Evolutionary conservation across 1,284 basidiomycete genomes (phyloP).

Genomic region (Paramarasmius palmivorus): DNA sequence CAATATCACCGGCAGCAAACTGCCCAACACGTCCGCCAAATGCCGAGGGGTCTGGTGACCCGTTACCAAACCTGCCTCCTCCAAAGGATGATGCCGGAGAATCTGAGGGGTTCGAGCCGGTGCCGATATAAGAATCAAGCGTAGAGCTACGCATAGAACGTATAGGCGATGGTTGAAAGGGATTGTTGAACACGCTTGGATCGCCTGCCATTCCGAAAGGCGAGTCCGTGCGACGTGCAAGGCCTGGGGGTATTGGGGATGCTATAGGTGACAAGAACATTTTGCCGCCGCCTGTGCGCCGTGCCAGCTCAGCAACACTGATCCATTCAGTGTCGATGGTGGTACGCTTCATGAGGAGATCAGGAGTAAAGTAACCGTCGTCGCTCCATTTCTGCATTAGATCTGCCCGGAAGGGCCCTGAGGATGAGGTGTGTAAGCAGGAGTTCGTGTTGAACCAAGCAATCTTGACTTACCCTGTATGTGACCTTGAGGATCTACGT

Average conservation of each 20-base stretch:
- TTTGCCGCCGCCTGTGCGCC: conserved; percentile 51
- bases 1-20: conserved; percentile 34
- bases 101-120: conserved; percentile 55
- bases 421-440: conserved; percentile 14
- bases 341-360: conserved; percentile 83
- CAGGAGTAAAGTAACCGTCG: conserved; percentile 87
- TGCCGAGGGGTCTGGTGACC: conserved; percentile 66
- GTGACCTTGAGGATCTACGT: conserved; percentile 87
- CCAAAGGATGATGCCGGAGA: conserved; percentile 73
- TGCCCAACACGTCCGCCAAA: conserved; percentile 52
- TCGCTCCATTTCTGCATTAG: conserved; percentile 97
- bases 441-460: not conserved
- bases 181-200: conserved; percentile 40
- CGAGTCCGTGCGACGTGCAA: conserved; percentile 47
- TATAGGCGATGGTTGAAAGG: conserved; percentile 67
- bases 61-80: conserved; percentile 57
- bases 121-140: conserved; percentile 62
- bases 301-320: conserved; percentile 57
- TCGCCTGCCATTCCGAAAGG: conserved; percentile 36
- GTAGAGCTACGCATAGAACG: conserved; percentile 55
- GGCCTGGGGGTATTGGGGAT: conserved; percentile 52
- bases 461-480: conserved; percentile 69
- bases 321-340: conserved; percentile 67
- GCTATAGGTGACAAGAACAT: conserved; percentile 62
- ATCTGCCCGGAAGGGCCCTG: conserved; percentile 89